Evolutionary conservation across 2,329 filamentous ascomycete species (phyloP).

Genomic region (Laburnicola sp.): DNA sequence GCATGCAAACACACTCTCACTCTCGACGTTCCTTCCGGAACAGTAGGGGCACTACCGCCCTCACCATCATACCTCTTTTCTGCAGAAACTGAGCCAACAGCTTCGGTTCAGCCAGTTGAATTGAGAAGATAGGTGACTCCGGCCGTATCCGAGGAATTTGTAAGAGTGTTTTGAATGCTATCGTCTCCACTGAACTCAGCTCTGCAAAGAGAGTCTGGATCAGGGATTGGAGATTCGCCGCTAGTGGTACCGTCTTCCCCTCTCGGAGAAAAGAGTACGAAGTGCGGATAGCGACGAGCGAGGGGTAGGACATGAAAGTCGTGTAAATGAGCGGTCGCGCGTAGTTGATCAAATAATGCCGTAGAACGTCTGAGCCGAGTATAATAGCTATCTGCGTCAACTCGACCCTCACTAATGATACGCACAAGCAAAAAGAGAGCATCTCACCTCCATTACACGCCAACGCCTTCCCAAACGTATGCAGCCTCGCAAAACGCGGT

Average conservation of each 20-base stretch:
- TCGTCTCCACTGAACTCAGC: slow-evolving; percentile 18
- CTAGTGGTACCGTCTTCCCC: slow-evolving; percentile 26
- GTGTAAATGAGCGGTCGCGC: slow-evolving; percentile 49
- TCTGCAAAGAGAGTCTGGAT: slow-evolving; percentile 25
- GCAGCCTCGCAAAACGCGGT: slow-evolving; percentile 62
- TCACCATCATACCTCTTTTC: slow-evolving; percentile 36
- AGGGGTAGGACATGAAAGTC: slow-evolving; percentile 48
- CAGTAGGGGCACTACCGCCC: slow-evolving; percentile 48
- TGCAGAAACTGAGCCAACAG: slow-evolving; percentile 34
- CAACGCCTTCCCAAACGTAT: slow-evolving; percentile 70
- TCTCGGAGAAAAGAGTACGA: slow-evolving; percentile 33
- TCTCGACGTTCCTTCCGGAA: slow-evolving; percentile 46
- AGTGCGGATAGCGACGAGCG: slow-evolving; percentile 46
- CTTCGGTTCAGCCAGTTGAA: slow-evolving; percentile 35
- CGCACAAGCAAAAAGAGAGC: not conserved
- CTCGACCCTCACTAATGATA: no score
- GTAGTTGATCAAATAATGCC: slow-evolving; percentile 45
- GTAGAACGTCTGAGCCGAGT: slow-evolving; percentile 33
- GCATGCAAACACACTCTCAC: slow-evolving; percentile 50
- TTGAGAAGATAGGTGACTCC: slow-evolving; percentile 37
- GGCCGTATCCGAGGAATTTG: slow-evolving; percentile 32
- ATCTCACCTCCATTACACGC: slow-evolving; percentile 68
- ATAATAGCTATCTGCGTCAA: slow-evolving; percentile 30
- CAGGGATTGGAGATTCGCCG: slow-evolving; percentile 28
- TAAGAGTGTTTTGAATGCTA: slow-evolving; percentile 16